Evolutionary conservation across 495 filamentous ascomycete genomes (phyloP).

Genomic region (Pyrenula massariospora): DNA sequence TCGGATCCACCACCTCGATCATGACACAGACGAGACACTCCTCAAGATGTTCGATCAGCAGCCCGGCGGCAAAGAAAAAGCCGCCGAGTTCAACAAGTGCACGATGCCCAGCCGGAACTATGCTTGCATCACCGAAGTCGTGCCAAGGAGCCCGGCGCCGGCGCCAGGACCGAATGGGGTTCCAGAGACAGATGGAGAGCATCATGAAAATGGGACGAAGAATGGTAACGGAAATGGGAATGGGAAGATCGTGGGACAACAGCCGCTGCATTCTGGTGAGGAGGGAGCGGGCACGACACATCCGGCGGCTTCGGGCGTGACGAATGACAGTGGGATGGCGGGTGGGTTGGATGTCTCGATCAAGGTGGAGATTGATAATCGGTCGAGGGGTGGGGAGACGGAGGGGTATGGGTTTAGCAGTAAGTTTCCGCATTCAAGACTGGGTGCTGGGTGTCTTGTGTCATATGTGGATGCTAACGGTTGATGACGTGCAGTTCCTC

Average conservation of each 20-base stretch:
- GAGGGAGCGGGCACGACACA: conserved; percentile 52
- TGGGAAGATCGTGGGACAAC: conserved; percentile 38
- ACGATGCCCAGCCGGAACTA: conserved; percentile 92
- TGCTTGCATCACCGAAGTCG: conserved; percentile 63
- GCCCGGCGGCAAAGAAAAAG: conserved; percentile 59
- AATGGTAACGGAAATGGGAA: conserved; percentile 1
- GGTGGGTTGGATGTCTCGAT: conserved; percentile 59
- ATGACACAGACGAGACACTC: conserved; percentile 77
- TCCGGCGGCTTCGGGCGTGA: conserved; percentile 40
- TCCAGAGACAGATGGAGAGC: conserved; percentile 4
- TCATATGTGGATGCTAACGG: not conserved
- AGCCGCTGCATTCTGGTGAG: conserved; percentile 53
- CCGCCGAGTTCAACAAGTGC: conserved; percentile 56
- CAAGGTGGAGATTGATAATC: conserved; percentile 59
- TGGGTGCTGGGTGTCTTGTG: too few relatives aligned
- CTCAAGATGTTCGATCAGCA: conserved; percentile 77
- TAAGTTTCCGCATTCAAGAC: conserved; percentile 13
- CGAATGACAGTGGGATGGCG: conserved; percentile 38
- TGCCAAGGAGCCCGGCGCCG: conserved; percentile 9
- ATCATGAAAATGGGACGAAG: not conserved
- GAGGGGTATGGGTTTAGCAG: conserved; percentile 56
- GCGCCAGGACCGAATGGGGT: not conserved
- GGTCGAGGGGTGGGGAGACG: conserved; percentile 48
- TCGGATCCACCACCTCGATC: conserved; percentile 85
- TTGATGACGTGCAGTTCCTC: not conserved